Conservation (phyloP, 2,329 filamentous ascomycete genomes). For the Nemania sp. region DNA sequence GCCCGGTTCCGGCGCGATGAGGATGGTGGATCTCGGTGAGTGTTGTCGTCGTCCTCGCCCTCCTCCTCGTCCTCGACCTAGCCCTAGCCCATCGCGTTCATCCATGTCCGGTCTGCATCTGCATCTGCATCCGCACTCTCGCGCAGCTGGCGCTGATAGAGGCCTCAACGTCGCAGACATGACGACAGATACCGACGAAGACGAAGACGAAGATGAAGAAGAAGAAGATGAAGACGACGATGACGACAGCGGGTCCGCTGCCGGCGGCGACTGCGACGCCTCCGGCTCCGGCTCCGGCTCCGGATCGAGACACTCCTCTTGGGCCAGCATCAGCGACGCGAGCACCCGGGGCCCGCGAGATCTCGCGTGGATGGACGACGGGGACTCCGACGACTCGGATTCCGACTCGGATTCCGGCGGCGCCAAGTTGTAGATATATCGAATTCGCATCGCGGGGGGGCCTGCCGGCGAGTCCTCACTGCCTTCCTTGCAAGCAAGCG, state of each 20-base stretch:
- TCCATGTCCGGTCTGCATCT: no score
- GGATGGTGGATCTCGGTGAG: conserved; percentile 17
- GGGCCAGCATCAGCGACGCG: conserved; percentile 9
- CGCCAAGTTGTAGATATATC: conserved; percentile 7
- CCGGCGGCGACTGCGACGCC: neutral
- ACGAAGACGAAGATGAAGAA: no score
- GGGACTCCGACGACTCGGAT: neutral
- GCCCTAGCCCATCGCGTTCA: no score
- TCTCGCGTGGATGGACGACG: neutral
- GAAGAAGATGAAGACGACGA: no score
- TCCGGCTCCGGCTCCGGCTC: neutral
- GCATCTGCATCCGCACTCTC: no score
- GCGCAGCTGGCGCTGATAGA: neutral
- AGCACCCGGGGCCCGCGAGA: neutral
- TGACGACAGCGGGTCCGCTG: neutral
- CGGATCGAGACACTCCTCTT: conserved; percentile 4
- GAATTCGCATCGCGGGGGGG: no score
- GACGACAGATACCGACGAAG: conserved; percentile 3
- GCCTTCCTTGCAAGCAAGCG: no score
- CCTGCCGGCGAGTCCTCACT: no score
- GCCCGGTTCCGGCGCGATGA: neutral
- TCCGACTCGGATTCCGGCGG: conserved; percentile 10
- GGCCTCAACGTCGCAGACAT: neutral
- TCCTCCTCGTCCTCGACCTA: no score
- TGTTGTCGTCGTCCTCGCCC: no score